Evolutionary conservation across 192 early-diverging fungal genomes (phyloP).

Genomic region (Kappamyces sp.): DNA sequence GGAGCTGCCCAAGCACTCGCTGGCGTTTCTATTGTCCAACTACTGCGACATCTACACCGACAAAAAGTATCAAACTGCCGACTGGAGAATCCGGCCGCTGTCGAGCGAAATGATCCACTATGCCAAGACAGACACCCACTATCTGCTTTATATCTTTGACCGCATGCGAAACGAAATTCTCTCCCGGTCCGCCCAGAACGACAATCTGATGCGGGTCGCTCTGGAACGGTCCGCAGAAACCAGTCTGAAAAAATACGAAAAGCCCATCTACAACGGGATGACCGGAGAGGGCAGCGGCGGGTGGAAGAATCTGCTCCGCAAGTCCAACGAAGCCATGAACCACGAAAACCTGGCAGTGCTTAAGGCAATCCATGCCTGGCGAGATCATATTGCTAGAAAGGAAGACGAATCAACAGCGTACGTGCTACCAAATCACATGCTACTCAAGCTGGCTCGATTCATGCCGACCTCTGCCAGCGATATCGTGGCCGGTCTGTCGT

Average conservation of each 20-base stretch:
- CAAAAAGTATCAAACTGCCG: conserved; percentile 92
- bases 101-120: conserved; percentile 88
- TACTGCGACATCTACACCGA: conserved; percentile 79
- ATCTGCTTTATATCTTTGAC: conserved; percentile 91
- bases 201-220: conserved; percentile 58
- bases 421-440: conserved; percentile 87
- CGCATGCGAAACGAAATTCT: conserved; percentile 81
- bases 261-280: conserved; percentile 78
- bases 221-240: conserved; percentile 67
- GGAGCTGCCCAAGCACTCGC: conserved; percentile 70
- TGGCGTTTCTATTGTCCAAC: conserved; percentile 72
- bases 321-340: conserved; percentile 41
- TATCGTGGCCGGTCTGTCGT: conserved; percentile 69
- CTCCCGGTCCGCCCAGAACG: conserved; percentile 49
- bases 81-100: conserved; percentile 96
- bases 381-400: conserved; percentile 80
- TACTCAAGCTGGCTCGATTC: conserved; percentile 62
- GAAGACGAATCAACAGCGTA: conserved; percentile 89
- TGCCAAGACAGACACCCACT: conserved; percentile 93
- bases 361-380: conserved; percentile 86
- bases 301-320: conserved; percentile 63
- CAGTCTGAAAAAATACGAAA: conserved; percentile 62
- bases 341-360: conserved; percentile 69
- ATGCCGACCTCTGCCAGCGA: conserved; percentile 66
- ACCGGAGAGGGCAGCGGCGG: conserved; percentile 71